Percentiles rank a stretch among this genome's conserved stretches.
Evolutionary conservation across 306 rosid genomes (phyloP).

Genomic region (Begonia fuchsioides): DNA sequence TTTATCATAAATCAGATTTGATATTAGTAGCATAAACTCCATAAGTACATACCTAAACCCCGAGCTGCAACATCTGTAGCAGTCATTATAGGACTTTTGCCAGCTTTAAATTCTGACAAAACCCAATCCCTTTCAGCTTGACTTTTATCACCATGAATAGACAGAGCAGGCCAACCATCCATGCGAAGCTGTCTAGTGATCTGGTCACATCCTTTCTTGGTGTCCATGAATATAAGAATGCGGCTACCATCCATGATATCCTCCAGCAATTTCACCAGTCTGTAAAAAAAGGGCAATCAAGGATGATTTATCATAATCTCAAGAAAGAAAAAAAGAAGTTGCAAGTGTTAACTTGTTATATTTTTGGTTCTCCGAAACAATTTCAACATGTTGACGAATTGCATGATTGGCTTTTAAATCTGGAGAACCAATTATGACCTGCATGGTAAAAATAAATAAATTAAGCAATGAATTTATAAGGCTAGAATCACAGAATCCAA

Average conservation of each 20-base stretch:
- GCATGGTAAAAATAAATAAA: constrained; percentile 12
- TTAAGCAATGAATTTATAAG: not conserved
- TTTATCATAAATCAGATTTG: too few relatives aligned
- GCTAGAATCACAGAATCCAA: too few relatives aligned
- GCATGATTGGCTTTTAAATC: constrained; percentile 94
- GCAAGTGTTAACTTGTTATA: constrained; percentile 61
- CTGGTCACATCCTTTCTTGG: constrained; percentile 97
- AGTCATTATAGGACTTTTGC: constrained; percentile 98
- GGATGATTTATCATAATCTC: constrained; percentile 13
- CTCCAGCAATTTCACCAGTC: constrained; percentile 89
- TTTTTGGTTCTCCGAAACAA: constrained; percentile 89
- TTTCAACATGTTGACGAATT: constrained; percentile 76
- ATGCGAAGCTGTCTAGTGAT: constrained; percentile 86
- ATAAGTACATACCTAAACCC: constrained; percentile 57
- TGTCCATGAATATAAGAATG: constrained; percentile 92
- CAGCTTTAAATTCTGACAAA: constrained; percentile 87
- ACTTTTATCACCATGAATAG: constrained; percentile 97
- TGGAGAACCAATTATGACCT: constrained; percentile 82
- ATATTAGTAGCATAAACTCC: too few relatives aligned
- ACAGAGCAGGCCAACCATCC: constrained; percentile 99
- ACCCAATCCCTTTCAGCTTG: constrained; percentile 99
- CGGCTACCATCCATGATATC: constrained; percentile 99
- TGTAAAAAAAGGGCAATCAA: constrained; percentile 23
- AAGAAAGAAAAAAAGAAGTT: constrained; percentile 6
- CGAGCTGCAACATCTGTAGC: constrained; percentile 99